phyloP scores from a whole-genome alignment of 371 early-diverging fungal species.

The Parasitella parasitica region DNA sequence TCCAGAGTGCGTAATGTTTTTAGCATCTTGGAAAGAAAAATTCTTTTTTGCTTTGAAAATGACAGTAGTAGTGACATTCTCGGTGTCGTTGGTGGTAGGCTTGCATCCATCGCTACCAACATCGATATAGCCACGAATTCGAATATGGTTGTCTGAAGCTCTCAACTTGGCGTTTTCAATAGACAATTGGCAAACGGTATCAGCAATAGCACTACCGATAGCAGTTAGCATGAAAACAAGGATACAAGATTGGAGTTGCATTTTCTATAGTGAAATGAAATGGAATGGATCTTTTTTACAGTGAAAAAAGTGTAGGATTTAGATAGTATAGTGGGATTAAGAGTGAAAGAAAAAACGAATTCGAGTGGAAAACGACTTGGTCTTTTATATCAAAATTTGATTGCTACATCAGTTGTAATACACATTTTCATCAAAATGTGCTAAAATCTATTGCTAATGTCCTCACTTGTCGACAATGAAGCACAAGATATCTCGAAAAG shows the following conservation, averaged over 20 bases:
- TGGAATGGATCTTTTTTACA: neutral
- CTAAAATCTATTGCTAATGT: slow-evolving; percentile 1
- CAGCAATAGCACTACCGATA: slow-evolving; percentile 2
- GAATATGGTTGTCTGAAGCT: slow-evolving; percentile 7
- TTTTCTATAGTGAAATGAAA: slow-evolving; percentile 3
- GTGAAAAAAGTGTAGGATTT: neutral
- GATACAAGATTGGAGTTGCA: slow-evolving; percentile 14
- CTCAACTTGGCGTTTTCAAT: slow-evolving; percentile 15
- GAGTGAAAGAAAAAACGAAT: neutral
- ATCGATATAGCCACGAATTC: slow-evolving; percentile 15
- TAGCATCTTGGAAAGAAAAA: slow-evolving; percentile 1
- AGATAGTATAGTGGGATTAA: slow-evolving; percentile 1
- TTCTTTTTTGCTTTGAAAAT: slow-evolving; percentile 1
- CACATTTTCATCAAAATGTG: neutral
- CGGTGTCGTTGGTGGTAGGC: neutral
- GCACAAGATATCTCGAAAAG: slow-evolving; percentile 2
- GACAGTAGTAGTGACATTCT: slow-evolving; percentile 10
- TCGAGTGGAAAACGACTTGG: neutral
- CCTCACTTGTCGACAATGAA: neutral
- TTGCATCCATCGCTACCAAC: slow-evolving; percentile 7
- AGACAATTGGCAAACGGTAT: slow-evolving; percentile 2
- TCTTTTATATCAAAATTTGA: slow-evolving; percentile 4
- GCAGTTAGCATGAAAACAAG: slow-evolving; percentile 6
- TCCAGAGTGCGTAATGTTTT: slow-evolving; percentile 7
- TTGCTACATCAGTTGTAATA: neutral